A percentile compares a stretch with the other conserved stretches of the same genome.
Conservation (phyloP, 2,329 filamentous ascomycete genomes). For the Metarhizium album region DNA sequence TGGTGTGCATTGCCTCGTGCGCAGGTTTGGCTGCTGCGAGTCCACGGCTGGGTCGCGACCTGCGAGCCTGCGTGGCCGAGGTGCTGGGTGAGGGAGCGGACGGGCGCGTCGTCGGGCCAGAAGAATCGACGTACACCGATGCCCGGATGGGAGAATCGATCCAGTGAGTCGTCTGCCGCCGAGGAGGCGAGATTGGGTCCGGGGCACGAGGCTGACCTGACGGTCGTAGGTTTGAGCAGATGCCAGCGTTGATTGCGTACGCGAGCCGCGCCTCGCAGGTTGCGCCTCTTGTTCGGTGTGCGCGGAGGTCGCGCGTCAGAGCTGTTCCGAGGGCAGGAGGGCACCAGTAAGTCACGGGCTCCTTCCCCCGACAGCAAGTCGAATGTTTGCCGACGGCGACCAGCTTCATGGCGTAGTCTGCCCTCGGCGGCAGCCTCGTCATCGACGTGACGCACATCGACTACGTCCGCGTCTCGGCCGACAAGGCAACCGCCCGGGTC, state of each 20-base stretch:
- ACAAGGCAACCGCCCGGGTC: constrained; percentile 7
- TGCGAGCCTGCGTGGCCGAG: background rate
- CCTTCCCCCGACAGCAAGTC: background rate
- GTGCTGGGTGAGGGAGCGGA: background rate
- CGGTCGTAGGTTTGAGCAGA: constrained; percentile 1
- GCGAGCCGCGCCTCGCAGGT: constrained; percentile 7
- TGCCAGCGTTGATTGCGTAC: constrained; percentile 7
- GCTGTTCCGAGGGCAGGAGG: constrained; percentile 9
- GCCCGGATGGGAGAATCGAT: constrained; percentile 7
- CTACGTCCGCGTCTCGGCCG: constrained; percentile 6
- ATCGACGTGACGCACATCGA: constrained; percentile 12
- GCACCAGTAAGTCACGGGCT: constrained; percentile 4
- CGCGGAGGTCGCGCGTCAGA: constrained; percentile 5
- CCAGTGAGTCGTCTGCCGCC: constrained; percentile 4
- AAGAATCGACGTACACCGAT: constrained; percentile 4
- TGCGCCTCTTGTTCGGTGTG: constrained; percentile 7
- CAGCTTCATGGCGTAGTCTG: constrained; percentile 19
- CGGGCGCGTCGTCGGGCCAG: constrained; percentile 1
- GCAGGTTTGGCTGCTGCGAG: too few relatives aligned
- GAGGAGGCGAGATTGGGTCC: too few relatives aligned
- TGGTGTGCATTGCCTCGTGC: too few relatives aligned
- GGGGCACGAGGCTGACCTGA: background rate
- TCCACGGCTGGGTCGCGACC: background rate
- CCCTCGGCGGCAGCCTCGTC: constrained; percentile 8
- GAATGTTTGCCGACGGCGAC: background rate